Percentiles rank a stretch among this genome's conserved stretches.
Evolutionary conservation across 2,329 filamentous ascomycete genomes (phyloP).

Genomic region (Exserohilum turcica): DNA sequence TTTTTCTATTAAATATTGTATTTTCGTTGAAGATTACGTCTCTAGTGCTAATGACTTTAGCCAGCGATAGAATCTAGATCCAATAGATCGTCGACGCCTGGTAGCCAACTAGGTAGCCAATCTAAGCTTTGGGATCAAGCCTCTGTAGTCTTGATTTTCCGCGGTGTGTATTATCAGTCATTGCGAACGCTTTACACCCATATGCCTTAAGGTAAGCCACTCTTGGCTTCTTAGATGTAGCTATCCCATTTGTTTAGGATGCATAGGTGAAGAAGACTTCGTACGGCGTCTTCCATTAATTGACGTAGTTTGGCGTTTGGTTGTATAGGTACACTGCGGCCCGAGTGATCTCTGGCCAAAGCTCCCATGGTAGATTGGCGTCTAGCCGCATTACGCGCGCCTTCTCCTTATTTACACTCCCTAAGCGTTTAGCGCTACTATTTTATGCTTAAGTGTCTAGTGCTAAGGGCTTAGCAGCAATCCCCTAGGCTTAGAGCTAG

Average conservation of each 20-base stretch:
- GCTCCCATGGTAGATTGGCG: slow-evolving; percentile 5
- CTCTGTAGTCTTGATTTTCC: slow-evolving; percentile 5
- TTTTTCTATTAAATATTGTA: background rate
- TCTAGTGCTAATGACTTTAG: slow-evolving; percentile 7
- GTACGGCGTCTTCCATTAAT: slow-evolving; percentile 8
- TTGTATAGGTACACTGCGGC: slow-evolving; percentile 12
- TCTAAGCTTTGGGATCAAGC: slow-evolving; percentile 10
- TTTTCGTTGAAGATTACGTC: slow-evolving; percentile 10
- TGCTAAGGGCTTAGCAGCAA: slow-evolving; percentile 12
- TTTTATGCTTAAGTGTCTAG: slow-evolving; percentile 10
- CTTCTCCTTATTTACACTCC: slow-evolving; percentile 12
- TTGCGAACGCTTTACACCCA: slow-evolving; percentile 14
- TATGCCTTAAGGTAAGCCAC: slow-evolving; percentile 11
- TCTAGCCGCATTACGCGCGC: slow-evolving; percentile 6
- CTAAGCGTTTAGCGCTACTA: slow-evolving; percentile 9
- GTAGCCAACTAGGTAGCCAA: slow-evolving; percentile 13
- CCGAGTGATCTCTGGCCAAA: slow-evolving; percentile 5
- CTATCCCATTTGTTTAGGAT: background rate
- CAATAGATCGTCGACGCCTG: slow-evolving; percentile 5
- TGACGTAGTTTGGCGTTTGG: slow-evolving; percentile 12
- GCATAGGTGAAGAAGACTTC: slow-evolving; percentile 5
- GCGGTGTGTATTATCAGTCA: slow-evolving; percentile 5
- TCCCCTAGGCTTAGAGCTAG: background rate
- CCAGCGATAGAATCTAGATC: slow-evolving; percentile 6
- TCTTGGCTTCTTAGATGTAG: slow-evolving; percentile 6